Conservation (phyloP, 148 eudicot species). For the Nepenthes gracilis region DNA sequence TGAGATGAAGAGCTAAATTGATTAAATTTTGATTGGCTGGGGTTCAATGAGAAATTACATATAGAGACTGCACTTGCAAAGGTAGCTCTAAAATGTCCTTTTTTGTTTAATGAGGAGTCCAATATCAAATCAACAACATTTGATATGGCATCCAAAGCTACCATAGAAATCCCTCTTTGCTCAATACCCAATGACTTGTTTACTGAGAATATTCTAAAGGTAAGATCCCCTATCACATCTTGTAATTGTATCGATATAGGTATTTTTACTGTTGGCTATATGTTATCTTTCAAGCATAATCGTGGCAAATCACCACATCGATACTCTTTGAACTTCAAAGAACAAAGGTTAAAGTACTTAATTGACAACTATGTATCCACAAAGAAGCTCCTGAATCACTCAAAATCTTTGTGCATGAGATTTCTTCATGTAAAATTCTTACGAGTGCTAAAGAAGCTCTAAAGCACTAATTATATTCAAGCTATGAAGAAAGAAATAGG, state of each 20-base stretch:
- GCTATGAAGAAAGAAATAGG: not conserved
- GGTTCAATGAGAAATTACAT: not conserved
- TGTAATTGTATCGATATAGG: not conserved
- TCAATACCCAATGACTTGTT: not conserved
- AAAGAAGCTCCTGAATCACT: not conserved
- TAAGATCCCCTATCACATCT: not conserved
- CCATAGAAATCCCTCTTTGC: not conserved
- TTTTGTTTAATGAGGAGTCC: not conserved
- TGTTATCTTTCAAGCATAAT: not conserved
- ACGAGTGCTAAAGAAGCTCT: not conserved
- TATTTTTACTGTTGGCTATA: not conserved
- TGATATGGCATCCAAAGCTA: no score
- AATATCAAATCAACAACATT: not conserved
- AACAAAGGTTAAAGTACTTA: not conserved
- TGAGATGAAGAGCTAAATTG: not conserved
- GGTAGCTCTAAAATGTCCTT: no score
- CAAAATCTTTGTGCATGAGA: not conserved
- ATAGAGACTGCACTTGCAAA: not conserved
- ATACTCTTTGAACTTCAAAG: not conserved
- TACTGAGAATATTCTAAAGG: conserved; percentile 2
- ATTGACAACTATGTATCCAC: conserved; percentile 3
- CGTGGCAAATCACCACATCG: not conserved
- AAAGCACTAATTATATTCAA: not conserved
- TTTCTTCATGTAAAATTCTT: not conserved
- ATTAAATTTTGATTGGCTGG: not conserved